These are phyloP conservation scores for Tuber magnatum DNA, from an alignment of 495 filamentous ascomycete species.

Conservation along the genomic window DNA sequence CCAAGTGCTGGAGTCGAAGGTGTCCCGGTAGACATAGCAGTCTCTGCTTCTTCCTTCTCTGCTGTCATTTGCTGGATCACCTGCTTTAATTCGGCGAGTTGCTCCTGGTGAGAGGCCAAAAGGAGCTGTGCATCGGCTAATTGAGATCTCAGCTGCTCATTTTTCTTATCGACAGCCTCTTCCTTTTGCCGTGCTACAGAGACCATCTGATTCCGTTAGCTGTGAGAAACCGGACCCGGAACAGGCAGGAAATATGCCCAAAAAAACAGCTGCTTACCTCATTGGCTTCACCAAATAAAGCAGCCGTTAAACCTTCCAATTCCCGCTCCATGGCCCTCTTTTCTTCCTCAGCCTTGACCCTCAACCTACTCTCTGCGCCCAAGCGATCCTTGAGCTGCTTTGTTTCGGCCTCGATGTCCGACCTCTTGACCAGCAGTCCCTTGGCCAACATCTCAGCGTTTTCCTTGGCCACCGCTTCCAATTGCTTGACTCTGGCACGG, in stretches of 20 bases:
- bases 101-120: constrained; percentile 82
- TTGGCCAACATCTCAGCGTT: constrained; percentile 64
- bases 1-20: constrained; percentile 59
- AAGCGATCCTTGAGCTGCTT: constrained; percentile 61
- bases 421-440: constrained; percentile 62
- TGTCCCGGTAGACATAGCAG: constrained; percentile 54
- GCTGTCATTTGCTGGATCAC: constrained; percentile 83
- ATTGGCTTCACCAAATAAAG: constrained; percentile 93
- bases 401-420: constrained; percentile 62
- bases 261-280: constrained; percentile 47
- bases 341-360: constrained; percentile 57
- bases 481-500: constrained; percentile 55
- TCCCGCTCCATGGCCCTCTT: constrained; percentile 72
- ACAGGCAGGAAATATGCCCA: constrained; percentile 3
- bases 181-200: constrained; percentile 67
- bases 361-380: constrained; percentile 55
- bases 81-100: constrained; percentile 79
- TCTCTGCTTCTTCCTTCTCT: constrained; percentile 61
- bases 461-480: constrained; percentile 62
- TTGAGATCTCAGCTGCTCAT: constrained; percentile 69
- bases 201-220: constrained; percentile 62
- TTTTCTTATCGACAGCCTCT: constrained; percentile 67
- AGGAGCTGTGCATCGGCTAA: constrained; percentile 79
- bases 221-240: constrained; percentile 5
- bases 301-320: constrained; percentile 78